Evolutionary conservation across 306 rosid genomes (phyloP).

Genomic region (Bauhinia variegata): DNA sequence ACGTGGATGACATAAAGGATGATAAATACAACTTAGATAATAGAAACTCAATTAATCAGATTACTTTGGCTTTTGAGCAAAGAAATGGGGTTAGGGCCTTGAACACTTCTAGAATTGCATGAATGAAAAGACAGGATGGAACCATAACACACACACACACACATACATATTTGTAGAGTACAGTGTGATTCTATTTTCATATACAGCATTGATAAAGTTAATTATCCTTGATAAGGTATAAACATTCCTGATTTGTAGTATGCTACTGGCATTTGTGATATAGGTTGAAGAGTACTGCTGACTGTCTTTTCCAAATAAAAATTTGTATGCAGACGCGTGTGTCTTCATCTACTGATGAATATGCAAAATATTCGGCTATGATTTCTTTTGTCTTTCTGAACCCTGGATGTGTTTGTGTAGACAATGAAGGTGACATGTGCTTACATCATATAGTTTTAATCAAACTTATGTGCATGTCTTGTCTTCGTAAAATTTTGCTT

Average conservation of each 20-base stretch:
- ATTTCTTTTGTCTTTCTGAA: not conserved
- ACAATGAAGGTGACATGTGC: conserved; percentile 14
- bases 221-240: not conserved
- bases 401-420: conserved; percentile 8
- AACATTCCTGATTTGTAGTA: conserved; percentile 4
- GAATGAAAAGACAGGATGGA: conserved; percentile 24
- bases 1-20: conserved; percentile 3
- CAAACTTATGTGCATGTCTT: conserved; percentile 5
- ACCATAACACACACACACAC: too few species aligned
- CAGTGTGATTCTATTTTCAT: not conserved
- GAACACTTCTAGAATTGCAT: conserved; percentile 7
- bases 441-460: not conserved
- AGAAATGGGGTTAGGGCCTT: conserved; percentile 25
- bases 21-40: conserved; percentile 4
- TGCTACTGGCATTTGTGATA: conserved; percentile 15
- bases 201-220: conserved; percentile 12
- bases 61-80: conserved; percentile 16
- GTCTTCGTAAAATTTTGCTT: conserved; percentile 15
- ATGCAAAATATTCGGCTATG: conserved; percentile 23
- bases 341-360: conserved; percentile 4
- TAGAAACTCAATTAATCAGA: conserved; percentile 14
- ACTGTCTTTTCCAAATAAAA: not conserved
- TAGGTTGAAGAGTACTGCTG: conserved; percentile 9
- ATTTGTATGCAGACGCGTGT: conserved; percentile 14
- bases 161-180: not conserved